Conservation (phyloP, 73 alveolate genomes). For the Symbiodinium natans region DNA sequence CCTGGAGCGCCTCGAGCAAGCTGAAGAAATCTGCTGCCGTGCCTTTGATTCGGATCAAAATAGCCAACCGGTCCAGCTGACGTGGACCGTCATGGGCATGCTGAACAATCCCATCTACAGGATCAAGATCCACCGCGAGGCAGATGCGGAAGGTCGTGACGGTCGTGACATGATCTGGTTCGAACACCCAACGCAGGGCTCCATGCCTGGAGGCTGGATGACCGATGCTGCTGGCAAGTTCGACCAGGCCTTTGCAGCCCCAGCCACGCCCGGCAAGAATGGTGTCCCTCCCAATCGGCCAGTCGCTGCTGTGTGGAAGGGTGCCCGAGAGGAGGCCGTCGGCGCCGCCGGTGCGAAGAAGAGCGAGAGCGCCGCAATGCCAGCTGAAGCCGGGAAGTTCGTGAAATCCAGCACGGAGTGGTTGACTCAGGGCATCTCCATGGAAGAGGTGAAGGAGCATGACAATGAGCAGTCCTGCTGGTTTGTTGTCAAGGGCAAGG, state of each 20-base stretch:
- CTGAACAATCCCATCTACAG: slow-evolving; percentile 95
- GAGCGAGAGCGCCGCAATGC: neutral
- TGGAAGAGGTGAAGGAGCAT: slow-evolving; percentile 65
- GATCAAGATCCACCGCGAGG: slow-evolving; percentile 73
- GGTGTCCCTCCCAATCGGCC: slow-evolving; percentile 64
- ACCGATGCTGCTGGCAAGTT: slow-evolving; percentile 40
- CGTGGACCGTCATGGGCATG: slow-evolving; percentile 95
- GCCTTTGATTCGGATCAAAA: slow-evolving; percentile 95
- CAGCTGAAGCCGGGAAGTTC: neutral
- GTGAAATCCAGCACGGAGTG: slow-evolving; percentile 7
- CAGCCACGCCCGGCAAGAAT: slow-evolving; percentile 26
- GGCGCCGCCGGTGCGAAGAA: neutral
- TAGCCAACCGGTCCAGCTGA: slow-evolving; percentile 91
- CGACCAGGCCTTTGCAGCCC: slow-evolving; percentile 6
- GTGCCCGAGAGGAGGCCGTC: neutral
- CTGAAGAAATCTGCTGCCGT: slow-evolving; percentile 75
- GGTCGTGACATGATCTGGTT: slow-evolving; percentile 31
- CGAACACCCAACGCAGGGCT: slow-evolving; percentile 65
- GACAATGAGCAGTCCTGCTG: slow-evolving; percentile 15
- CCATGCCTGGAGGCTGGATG: slow-evolving; percentile 92
- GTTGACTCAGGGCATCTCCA: slow-evolving; percentile 24
- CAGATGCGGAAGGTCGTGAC: too few relatives aligned
- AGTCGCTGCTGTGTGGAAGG: slow-evolving; percentile 44
- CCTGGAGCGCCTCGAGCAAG: neutral
- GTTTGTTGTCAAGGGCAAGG: slow-evolving; percentile 36